A percentile compares a stretch with the other conserved stretches of the same genome.
Conservation (phyloP, 2,329 filamentous ascomycete species). For the Bipolaris cookei region DNA sequence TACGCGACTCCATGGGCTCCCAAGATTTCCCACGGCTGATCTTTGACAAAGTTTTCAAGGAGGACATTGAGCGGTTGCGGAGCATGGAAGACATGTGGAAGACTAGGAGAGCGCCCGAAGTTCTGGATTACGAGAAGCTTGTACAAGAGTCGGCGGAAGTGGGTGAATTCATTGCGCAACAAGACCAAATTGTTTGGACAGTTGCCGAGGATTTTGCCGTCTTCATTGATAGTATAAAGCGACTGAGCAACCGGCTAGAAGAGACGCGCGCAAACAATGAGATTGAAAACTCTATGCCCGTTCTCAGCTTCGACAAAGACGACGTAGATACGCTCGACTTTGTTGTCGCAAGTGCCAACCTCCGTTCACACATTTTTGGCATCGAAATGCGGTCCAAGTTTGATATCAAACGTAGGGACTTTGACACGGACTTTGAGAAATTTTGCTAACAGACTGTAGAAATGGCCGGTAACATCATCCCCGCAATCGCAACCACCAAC, state of each 20-base stretch:
- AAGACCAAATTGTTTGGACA: constrained; percentile 82
- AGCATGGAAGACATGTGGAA: constrained; percentile 98
- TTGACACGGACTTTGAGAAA: background rate
- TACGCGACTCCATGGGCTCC: constrained; percentile 80
- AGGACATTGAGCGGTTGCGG: constrained; percentile 80
- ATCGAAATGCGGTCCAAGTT: constrained; percentile 91
- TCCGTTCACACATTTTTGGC: constrained; percentile 85
- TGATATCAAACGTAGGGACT: constrained; percentile 77
- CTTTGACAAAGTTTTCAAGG: constrained; percentile 90
- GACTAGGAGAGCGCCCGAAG: constrained; percentile 73
- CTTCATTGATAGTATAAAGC: constrained; percentile 81
- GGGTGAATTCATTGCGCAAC: constrained; percentile 61
- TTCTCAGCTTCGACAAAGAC: constrained; percentile 94
- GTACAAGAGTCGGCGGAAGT: constrained; percentile 60
- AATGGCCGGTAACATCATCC: constrained; percentile 99
- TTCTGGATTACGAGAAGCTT: constrained; percentile 72
- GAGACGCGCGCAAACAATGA: constrained; percentile 65
- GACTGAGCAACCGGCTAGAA: constrained; percentile 76
- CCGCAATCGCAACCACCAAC: constrained; percentile 96
- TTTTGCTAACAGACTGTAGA: constrained; percentile 56
- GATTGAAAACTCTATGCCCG: constrained; percentile 58
- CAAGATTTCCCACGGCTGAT: constrained; percentile 77
- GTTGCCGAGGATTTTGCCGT: constrained; percentile 82
- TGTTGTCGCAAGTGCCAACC: constrained; percentile 86
- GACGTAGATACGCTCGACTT: constrained; percentile 95